phyloP scores from a whole-genome alignment of 2,329 filamentous ascomycete species.

The Ciborinia camelliae region DNA sequence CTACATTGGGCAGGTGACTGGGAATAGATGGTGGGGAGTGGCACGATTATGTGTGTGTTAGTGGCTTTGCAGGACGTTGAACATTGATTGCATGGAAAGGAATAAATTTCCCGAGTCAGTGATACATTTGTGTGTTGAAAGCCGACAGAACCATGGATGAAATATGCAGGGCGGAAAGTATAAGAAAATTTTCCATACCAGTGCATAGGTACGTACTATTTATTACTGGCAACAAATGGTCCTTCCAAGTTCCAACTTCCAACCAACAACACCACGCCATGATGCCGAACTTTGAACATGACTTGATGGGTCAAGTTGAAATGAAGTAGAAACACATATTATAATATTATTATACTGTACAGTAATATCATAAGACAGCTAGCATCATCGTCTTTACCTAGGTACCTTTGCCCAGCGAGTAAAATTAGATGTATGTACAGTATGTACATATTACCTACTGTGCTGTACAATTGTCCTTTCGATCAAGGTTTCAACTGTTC shows the following conservation, averaged over 20 bases:
- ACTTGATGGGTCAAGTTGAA: not conserved
- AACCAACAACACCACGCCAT: not conserved
- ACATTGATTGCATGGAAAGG: constrained; percentile 13
- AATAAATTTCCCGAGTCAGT: constrained; percentile 11
- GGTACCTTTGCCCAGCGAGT: not conserved
- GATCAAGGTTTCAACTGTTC: too few relatives aligned
- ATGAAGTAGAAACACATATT: not conserved
- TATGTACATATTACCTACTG: too few relatives aligned
- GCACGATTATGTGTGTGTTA: constrained; percentile 13
- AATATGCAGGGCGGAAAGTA: constrained; percentile 6
- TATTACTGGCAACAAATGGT: not conserved
- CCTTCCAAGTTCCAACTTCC: too few relatives aligned
- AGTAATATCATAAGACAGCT: not conserved
- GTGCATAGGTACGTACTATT: constrained; percentile 10
- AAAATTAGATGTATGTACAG: constrained; percentile 2
- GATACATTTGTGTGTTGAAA: constrained; percentile 4
- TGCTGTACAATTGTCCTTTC: not conserved
- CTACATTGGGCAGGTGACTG: constrained; percentile 3
- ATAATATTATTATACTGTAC: too few relatives aligned
- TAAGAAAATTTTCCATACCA: not conserved
- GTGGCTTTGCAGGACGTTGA: constrained; percentile 10
- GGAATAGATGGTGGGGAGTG: not conserved
- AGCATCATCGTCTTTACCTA: not conserved
- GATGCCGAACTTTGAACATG: not conserved
- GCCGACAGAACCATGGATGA: not conserved